Evolutionary conservation across 2,329 filamentous ascomycete genomes (phyloP).

Genomic region (Colletotrichum endophyticum): DNA sequence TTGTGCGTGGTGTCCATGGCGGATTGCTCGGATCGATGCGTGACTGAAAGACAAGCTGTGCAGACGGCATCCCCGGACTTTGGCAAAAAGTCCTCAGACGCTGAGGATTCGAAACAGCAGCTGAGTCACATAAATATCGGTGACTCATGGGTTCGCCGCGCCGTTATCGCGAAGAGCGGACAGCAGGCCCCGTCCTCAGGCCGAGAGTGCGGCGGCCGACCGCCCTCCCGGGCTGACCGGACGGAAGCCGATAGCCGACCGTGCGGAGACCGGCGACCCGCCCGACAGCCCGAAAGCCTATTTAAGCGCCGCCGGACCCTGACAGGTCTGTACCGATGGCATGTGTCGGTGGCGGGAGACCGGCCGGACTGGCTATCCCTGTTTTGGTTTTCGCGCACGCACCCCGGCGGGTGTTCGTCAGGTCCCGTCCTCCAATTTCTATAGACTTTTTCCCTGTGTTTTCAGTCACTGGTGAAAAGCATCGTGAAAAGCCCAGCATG

Average conservation of each 20-base stretch:
- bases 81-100: not conserved
- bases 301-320: not conserved
- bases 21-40: not conserved
- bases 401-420: slow-evolving; percentile 8
- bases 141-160: not conserved
- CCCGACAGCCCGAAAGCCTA: not conserved
- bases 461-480: not conserved
- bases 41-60: not conserved
- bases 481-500: not conserved
- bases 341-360: not conserved
- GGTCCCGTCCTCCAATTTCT: not conserved
- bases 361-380: not conserved
- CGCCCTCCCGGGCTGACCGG: not conserved
- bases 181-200: not conserved
- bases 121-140: not conserved
- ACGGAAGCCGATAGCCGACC: not conserved
- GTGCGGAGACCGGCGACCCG: slow-evolving; percentile 4
- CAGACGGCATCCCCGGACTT: not conserved
- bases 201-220: not conserved
- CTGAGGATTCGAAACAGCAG: not conserved
- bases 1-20: not conserved
- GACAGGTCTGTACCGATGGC: not conserved
- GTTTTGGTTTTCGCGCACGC: not conserved
- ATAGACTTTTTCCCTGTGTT: not conserved
- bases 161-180: not conserved